Percentiles rank a stretch among this genome's conserved stretches.
These are phyloP conservation scores for Alisma plantagoaquatica DNA, from an alignment of 106 monocot species.

Conservation along the genomic window DNA sequence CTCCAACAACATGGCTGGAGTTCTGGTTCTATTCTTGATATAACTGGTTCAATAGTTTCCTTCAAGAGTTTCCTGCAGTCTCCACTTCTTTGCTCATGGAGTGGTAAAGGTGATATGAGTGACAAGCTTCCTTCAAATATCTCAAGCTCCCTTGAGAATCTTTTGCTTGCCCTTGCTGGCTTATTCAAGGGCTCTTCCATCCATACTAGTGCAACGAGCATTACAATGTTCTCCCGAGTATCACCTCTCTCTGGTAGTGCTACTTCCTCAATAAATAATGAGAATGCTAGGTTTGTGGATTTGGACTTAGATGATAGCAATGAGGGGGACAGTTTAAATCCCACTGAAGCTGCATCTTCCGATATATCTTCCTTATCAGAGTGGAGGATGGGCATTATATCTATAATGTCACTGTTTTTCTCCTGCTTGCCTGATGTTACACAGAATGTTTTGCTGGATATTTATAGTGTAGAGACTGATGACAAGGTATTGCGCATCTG, in stretches of 20 bases:
- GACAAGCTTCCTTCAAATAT: constrained; percentile 15
- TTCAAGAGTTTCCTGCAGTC: constrained; percentile 40
- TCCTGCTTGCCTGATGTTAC: constrained; percentile 43
- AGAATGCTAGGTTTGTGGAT: constrained; percentile 38
- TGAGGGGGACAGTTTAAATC: background rate
- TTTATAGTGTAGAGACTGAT: constrained; percentile 41
- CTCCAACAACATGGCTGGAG: constrained; percentile 18
- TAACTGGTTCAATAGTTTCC: constrained; percentile 35
- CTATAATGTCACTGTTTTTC: constrained; percentile 49
- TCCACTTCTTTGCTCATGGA: constrained; percentile 37
- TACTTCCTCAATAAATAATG: constrained; percentile 12
- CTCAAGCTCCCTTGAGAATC: constrained; percentile 42
- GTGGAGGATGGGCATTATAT: constrained; percentile 50
- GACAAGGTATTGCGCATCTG: constrained; percentile 30
- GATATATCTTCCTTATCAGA: constrained; percentile 20
- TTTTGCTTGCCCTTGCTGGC: constrained; percentile 40
- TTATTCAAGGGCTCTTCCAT: constrained; percentile 25
- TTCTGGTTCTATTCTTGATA: constrained; percentile 23
- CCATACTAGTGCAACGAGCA: constrained; percentile 8
- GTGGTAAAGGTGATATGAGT: constrained; percentile 10
- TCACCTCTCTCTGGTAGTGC: constrained; percentile 3
- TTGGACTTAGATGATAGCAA: constrained; percentile 65
- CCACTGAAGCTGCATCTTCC: background rate
- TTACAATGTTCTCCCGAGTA: background rate
- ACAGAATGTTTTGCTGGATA: constrained; percentile 53